phyloP scores from a whole-genome alignment of 129 eudicot species.

The Lonicera japonica region DNA sequence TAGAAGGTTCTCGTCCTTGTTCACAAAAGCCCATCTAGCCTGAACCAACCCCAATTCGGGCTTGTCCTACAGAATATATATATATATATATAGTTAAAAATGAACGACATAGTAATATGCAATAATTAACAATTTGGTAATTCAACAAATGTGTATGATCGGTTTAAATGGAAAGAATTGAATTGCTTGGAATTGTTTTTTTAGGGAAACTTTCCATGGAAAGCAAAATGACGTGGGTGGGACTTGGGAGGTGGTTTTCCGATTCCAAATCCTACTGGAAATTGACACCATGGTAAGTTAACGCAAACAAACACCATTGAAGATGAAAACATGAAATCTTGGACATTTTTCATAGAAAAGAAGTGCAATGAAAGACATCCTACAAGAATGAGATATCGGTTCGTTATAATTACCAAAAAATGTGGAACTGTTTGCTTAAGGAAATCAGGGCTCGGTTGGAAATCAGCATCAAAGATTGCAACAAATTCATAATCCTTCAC shows the following conservation, averaged over 20 bases:
- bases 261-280: background rate
- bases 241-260: too few species aligned
- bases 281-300: background rate
- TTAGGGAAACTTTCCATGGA: too few species aligned
- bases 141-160: background rate
- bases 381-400: background rate
- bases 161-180: background rate
- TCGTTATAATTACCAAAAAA: constrained; percentile 33
- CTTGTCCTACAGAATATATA: constrained; percentile 26
- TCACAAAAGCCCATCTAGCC: constrained; percentile 53
- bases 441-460: constrained; percentile 49
- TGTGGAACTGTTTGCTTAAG: constrained; percentile 40
- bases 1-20: constrained; percentile 52
- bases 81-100: background rate
- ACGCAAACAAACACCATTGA: background rate
- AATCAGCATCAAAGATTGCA: constrained; percentile 64
- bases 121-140: background rate
- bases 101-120: too few species aligned
- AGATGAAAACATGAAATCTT: background rate
- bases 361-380: too few species aligned
- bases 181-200: too few species aligned
- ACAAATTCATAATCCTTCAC: constrained; percentile 51
- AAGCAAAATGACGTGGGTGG: too few species aligned
- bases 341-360: too few species aligned
- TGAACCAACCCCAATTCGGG: constrained; percentile 54